Percentiles rank a stretch among this genome's conserved stretches.
Evolutionary conservation across 768 basidiomycete species (phyloP).

Genomic region (Cubamyces sp.): DNA sequence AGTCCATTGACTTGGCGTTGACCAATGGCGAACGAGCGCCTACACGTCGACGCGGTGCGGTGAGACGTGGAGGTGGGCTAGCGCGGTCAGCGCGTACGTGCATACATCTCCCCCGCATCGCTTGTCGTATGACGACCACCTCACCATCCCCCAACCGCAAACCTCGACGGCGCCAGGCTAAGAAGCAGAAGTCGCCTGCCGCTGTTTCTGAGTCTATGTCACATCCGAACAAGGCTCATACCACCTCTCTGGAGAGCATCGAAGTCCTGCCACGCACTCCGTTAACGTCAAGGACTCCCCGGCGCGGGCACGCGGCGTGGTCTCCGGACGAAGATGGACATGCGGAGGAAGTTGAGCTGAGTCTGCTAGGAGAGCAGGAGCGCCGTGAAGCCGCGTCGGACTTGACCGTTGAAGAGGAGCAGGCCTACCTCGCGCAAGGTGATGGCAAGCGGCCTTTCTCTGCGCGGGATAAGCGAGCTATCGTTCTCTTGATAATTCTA

Average conservation of each 20-base stretch:
- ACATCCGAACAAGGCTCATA: slow-evolving; percentile 22
- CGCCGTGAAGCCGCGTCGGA: slow-evolving; percentile 49
- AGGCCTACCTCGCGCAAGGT: slow-evolving; percentile 37
- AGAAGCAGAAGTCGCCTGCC: slow-evolving; percentile 8
- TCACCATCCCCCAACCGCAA: slow-evolving; percentile 13
- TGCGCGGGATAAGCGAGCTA: slow-evolving; percentile 78
- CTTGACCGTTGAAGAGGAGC: slow-evolving; percentile 42
- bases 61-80: not conserved
- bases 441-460: slow-evolving; percentile 58
- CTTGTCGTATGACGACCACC: slow-evolving; percentile 17
- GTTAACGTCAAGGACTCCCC: slow-evolving; percentile 28
- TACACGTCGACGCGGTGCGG: not conserved
- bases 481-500: slow-evolving; percentile 82
- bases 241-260: slow-evolving; percentile 36
- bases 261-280: slow-evolving; percentile 34
- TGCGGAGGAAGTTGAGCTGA: slow-evolving; percentile 64
- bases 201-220: slow-evolving; percentile 29
- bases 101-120: slow-evolving; percentile 4
- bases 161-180: slow-evolving; percentile 19
- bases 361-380: slow-evolving; percentile 61
- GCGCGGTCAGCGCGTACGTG: not conserved
- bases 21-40: not conserved
- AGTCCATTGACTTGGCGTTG: not conserved
- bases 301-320: slow-evolving; percentile 22
- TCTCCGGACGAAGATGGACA: slow-evolving; percentile 22